Percentiles rank a stretch among this genome's conserved stretches.
Evolutionary conservation across 2,329 filamentous ascomycete genomes (phyloP).

Genomic region (Bisporella sp.): DNA sequence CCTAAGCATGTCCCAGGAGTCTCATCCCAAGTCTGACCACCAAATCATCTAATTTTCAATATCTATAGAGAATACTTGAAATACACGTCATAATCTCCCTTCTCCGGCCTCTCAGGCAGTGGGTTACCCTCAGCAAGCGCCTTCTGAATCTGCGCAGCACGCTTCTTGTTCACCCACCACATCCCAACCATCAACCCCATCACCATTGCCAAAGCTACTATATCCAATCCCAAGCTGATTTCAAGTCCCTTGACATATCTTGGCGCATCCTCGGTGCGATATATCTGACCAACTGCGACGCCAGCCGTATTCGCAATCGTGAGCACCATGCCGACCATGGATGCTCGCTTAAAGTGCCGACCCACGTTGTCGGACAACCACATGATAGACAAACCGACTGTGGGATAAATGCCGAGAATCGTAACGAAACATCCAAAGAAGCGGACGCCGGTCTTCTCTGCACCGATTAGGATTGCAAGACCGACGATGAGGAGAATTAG

Average conservation of each 20-base stretch:
- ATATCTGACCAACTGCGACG: conserved; percentile 30
- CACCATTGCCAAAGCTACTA: not conserved
- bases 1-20: no score
- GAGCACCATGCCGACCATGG: conserved; percentile 38
- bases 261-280: conserved; percentile 6
- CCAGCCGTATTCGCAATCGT: conserved; percentile 40
- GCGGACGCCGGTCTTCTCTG: conserved; percentile 36
- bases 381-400: conserved; percentile 39
- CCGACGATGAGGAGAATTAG: conserved; percentile 40
- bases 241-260: conserved; percentile 8
- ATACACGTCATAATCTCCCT: conserved; percentile 8
- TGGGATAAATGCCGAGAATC: conserved; percentile 40
- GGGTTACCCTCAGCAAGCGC: conserved; percentile 4
- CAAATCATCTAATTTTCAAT: no score
- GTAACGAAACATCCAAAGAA: conserved; percentile 44
- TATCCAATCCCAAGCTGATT: not conserved
- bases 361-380: conserved; percentile 41
- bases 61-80: conserved; percentile 2
- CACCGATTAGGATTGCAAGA: conserved; percentile 40
- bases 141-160: conserved; percentile 2
- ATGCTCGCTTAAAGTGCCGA: conserved; percentile 38
- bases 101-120: conserved; percentile 6
- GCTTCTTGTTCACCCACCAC: conserved; percentile 3
- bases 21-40: no score
- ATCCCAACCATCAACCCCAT: conserved; percentile 4